A percentile compares a stretch with the other conserved stretches of the same genome.
Conservation (phyloP, 139 green algal genomes). For the Coelastrella sp. region DNA sequence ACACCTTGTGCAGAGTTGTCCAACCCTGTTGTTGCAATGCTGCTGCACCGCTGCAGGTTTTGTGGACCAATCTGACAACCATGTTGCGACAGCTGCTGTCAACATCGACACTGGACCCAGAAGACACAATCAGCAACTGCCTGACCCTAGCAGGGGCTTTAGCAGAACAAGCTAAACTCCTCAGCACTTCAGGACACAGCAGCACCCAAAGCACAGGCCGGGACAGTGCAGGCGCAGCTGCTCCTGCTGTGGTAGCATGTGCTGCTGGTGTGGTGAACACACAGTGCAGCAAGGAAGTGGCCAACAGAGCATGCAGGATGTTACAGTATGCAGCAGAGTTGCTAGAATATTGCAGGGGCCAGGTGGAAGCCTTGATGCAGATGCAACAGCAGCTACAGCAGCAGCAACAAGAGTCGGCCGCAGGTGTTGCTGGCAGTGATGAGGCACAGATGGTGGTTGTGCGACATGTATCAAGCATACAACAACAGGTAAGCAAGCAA, state of each 20-base stretch:
- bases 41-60: not conserved
- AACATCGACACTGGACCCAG: not conserved
- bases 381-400: constrained; percentile 7
- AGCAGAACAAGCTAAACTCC: not conserved
- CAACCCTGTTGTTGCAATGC: not conserved
- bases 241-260: not conserved
- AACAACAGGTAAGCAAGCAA: not conserved
- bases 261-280: not conserved
- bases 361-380: not conserved
- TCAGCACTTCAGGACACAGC: not conserved
- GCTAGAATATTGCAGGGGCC: not conserved
- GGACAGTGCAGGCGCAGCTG: not conserved
- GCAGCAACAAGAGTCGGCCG: not conserved
- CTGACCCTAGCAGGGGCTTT: constrained; percentile 8
- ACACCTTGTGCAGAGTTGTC: too few relatives aligned
- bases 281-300: not conserved
- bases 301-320: constrained; percentile 23
- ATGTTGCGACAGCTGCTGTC: constrained; percentile 34
- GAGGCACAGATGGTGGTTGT: not conserved
- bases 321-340: constrained; percentile 14
- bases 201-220: not conserved
- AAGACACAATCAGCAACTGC: constrained; percentile 16
- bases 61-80: constrained; percentile 25
- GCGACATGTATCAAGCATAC: not conserved
- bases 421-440: not conserved